These are phyloP conservation scores for Blastocrithidia nonstop DNA, from an alignment of 208 protist species.

Conservation along the genomic window DNA sequence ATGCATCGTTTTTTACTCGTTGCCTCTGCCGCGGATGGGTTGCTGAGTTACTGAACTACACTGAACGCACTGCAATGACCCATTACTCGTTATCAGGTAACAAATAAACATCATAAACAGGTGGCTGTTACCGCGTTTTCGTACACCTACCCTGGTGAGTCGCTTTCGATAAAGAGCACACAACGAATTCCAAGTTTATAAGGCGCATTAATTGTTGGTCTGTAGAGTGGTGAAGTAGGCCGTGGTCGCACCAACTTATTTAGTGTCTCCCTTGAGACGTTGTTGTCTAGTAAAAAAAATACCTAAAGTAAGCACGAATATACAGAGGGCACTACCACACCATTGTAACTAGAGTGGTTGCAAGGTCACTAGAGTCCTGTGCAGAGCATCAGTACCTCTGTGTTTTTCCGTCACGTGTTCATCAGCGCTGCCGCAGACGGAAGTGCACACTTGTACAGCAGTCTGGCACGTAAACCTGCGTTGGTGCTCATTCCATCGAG, in stretches of 20 bases:
- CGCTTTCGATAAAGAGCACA: too few species aligned
- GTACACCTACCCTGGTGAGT: constrained; percentile 8
- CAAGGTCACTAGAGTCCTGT: constrained; percentile 62
- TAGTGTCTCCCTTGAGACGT: constrained; percentile 6
- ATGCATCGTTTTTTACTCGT: constrained; percentile 58
- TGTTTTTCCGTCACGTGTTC: constrained; percentile 80
- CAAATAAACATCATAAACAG: constrained; percentile 20
- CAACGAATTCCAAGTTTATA: constrained; percentile 38
- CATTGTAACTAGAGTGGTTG: constrained; percentile 62
- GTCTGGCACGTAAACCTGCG: constrained; percentile 49
- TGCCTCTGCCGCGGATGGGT: constrained; percentile 58
- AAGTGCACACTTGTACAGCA: constrained; percentile 56
- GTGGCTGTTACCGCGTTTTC: constrained; percentile 49
- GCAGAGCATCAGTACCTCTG: constrained; percentile 54
- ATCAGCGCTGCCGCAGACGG: constrained; percentile 79
- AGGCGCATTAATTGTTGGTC: constrained; percentile 44
- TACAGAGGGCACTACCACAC: too few species aligned
- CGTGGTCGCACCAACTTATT: constrained; percentile 34
- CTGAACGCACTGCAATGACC: constrained; percentile 49
- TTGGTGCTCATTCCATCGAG: constrained; percentile 74
- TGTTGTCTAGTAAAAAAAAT: neutral
- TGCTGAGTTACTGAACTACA: constrained; percentile 52
- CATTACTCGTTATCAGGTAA: constrained; percentile 35
- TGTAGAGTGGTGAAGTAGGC: constrained; percentile 80
- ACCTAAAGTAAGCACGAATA: too few species aligned